These are phyloP conservation scores for Heliophila coronopifolia DNA, from an alignment of 441 rosid genomes.

Conservation along the genomic window DNA sequence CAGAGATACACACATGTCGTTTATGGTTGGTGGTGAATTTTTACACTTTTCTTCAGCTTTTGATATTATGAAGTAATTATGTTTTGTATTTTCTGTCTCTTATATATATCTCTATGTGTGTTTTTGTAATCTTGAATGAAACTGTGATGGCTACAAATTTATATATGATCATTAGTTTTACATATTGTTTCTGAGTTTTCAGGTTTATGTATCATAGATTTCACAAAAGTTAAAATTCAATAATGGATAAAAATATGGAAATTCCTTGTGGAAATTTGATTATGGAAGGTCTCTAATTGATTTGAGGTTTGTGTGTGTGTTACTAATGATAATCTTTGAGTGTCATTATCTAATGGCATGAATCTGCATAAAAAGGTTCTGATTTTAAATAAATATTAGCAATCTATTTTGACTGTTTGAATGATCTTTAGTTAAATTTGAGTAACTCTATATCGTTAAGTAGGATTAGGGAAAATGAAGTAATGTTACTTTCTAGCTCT, in stretches of 20 bases:
- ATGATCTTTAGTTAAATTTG: not conserved
- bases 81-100: not conserved
- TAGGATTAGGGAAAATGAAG: too few species aligned
- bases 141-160: slow-evolving; percentile 14
- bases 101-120: not conserved
- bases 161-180: slow-evolving; percentile 16
- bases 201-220: too few species aligned
- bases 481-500: too few species aligned
- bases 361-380: not conserved
- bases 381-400: not conserved
- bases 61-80: slow-evolving; percentile 21
- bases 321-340: too few species aligned
- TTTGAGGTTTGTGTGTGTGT: too few species aligned
- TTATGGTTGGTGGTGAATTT: slow-evolving; percentile 86
- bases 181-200: too few species aligned
- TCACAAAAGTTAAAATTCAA: too few species aligned
- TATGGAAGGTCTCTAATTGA: too few species aligned
- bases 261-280: too few species aligned
- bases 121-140: slow-evolving; percentile 22
- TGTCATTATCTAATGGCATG: too few species aligned
- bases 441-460: too few species aligned
- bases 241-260: too few species aligned
- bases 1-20: slow-evolving; percentile 56
- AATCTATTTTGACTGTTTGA: not conserved
- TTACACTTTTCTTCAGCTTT: not conserved